phyloP scores from a whole-genome alignment of 2,329 filamentous ascomycete species.

The Scolecobasidium constrictum region DNA sequence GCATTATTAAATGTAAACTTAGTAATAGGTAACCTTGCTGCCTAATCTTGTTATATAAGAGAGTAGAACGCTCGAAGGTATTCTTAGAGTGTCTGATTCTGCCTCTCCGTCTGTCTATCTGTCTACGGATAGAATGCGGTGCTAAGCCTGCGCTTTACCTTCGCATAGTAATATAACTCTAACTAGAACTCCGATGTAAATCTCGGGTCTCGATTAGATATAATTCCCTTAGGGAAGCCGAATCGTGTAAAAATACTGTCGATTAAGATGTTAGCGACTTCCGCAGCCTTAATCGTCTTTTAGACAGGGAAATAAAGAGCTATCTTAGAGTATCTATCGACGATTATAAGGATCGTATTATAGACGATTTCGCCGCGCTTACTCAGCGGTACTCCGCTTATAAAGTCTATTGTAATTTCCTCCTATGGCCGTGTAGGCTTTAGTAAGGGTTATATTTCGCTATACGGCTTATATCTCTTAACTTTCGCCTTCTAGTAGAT shows the following conservation, averaged over 20 bases:
- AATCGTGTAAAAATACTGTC: neutral
- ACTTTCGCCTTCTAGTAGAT: constrained; percentile 9
- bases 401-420: constrained; percentile 13
- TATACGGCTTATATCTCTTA: neutral
- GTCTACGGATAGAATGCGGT: constrained; percentile 12
- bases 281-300: constrained; percentile 12
- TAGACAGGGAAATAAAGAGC: constrained; percentile 10
- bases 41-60: constrained; percentile 1
- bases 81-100: constrained; percentile 11
- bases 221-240: constrained; percentile 10
- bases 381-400: constrained; percentile 10
- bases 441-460: constrained; percentile 10
- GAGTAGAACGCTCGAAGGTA: constrained; percentile 11
- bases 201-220: constrained; percentile 9
- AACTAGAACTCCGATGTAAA: constrained; percentile 11
- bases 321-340: constrained; percentile 17
- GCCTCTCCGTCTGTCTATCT: constrained; percentile 12
- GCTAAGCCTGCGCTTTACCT: constrained; percentile 8
- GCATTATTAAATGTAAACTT: constrained; percentile 4
- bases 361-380: constrained; percentile 2
- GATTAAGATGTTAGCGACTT: constrained; percentile 4
- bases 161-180: constrained; percentile 6
- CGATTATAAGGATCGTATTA: constrained; percentile 15
- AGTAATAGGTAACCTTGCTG: neutral
- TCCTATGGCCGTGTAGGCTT: constrained; percentile 7